Conservation (phyloP, 345 rosid species). For the Aurinia saxatilis region DNA sequence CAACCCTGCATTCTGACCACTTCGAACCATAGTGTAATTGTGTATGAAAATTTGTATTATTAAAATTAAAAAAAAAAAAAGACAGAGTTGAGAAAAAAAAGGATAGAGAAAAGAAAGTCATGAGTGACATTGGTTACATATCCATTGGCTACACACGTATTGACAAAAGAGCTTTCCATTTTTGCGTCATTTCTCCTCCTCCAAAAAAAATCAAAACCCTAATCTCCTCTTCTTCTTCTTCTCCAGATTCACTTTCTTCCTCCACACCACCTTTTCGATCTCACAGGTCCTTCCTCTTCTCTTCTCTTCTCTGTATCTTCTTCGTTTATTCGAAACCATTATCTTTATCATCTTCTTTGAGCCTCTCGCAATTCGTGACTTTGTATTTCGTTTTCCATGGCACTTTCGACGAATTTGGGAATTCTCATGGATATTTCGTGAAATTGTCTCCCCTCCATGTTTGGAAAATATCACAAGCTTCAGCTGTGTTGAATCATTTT, state of each 20-base stretch:
- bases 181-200: neutral
- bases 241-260: slow-evolving; percentile 13
- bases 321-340: neutral
- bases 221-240: neutral
- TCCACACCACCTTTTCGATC: slow-evolving; percentile 1
- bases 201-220: slow-evolving; percentile 21
- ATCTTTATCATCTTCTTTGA: neutral
- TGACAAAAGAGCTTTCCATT: neutral
- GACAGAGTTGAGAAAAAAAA: neutral
- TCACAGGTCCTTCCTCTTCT: neutral
- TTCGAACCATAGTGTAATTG: too few relatives aligned
- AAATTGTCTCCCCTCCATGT: too few relatives aligned
- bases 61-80: too few relatives aligned
- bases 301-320: neutral
- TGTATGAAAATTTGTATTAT: too few relatives aligned
- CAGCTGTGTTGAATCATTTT: neutral
- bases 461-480: too few relatives aligned
- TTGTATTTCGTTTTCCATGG: neutral
- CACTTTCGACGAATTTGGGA: neutral
- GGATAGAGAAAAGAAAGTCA: neutral
- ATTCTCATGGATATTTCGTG: too few relatives aligned
- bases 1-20: too few relatives aligned
- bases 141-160: slow-evolving; percentile 3
- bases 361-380: neutral
- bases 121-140: slow-evolving; percentile 12